Evolutionary conservation across 2,329 filamentous ascomycete species (phyloP).

Genomic region (Penicillium sp.): DNA sequence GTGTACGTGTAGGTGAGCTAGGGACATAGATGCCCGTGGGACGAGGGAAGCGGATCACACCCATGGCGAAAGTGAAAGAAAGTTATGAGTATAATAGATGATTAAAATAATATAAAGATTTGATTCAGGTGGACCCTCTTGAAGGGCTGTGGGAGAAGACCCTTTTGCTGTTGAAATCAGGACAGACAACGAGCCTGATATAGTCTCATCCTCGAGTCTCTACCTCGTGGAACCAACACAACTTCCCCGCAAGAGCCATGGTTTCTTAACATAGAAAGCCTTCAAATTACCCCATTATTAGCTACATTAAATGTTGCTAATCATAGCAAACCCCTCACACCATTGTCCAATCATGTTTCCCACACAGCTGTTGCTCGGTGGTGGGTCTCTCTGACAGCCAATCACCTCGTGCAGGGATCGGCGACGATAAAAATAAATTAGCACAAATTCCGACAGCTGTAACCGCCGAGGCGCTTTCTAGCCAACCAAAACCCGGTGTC

Average conservation of each 20-base stretch:
- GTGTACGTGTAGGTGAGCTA: conserved; percentile 36
- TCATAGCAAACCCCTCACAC: conserved; percentile 18
- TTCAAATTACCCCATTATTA: conserved; percentile 20
- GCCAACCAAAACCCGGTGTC: conserved; percentile 15
- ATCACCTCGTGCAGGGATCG: conserved; percentile 7
- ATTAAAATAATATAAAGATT: background rate
- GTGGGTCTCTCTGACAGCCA: conserved; percentile 1
- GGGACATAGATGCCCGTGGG: conserved; percentile 42
- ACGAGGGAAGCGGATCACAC: conserved; percentile 40
- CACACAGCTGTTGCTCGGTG: background rate
- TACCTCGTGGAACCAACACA: background rate
- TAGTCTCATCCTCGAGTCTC: conserved; percentile 10
- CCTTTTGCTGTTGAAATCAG: conserved; percentile 2
- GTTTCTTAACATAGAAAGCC: conserved; percentile 15
- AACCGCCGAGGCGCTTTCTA: conserved; percentile 28
- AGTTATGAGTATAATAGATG: background rate
- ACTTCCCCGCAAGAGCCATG: conserved; percentile 17
- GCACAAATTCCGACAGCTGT: conserved; percentile 7
- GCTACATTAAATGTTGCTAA: conserved; percentile 23
- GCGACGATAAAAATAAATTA: conserved; percentile 17
- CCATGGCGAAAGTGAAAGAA: conserved; percentile 29
- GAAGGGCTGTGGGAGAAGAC: background rate
- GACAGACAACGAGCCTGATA: conserved; percentile 17
- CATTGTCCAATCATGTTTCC: conserved; percentile 16
- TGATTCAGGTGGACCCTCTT: background rate